Evolutionary conservation across 768 basidiomycete species (phyloP).

Genomic region (Termitomyces bulborhizus): DNA sequence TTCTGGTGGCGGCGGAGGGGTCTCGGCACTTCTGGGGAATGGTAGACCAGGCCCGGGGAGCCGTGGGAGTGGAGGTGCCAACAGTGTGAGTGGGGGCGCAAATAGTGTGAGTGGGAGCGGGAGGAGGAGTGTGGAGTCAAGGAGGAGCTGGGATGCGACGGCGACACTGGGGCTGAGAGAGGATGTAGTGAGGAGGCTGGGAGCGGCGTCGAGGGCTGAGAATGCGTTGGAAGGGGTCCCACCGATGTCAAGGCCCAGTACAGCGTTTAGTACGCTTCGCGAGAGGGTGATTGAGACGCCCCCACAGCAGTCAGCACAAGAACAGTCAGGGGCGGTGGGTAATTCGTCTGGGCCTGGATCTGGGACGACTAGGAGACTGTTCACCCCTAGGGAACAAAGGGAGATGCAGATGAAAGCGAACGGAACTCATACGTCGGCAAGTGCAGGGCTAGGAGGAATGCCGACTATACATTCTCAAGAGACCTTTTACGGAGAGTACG

Average conservation of each 20-base stretch:
- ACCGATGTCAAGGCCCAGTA: slow-evolving; percentile 27
- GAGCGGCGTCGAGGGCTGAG: slow-evolving; percentile 23
- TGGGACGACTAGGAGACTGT: slow-evolving; percentile 38
- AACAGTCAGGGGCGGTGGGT: not conserved
- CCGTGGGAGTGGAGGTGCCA: slow-evolving; percentile 32
- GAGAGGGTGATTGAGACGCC: slow-evolving; percentile 18
- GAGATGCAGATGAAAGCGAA: slow-evolving; percentile 27
- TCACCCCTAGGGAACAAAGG: slow-evolving; percentile 51
- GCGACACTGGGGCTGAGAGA: slow-evolving; percentile 34
- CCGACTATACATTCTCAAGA: slow-evolving; percentile 37
- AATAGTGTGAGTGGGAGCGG: slow-evolving; percentile 32
- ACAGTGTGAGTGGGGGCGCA: slow-evolving; percentile 10
- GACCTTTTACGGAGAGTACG: slow-evolving; percentile 30
- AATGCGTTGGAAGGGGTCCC: slow-evolving; percentile 20
- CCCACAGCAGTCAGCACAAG: slow-evolving; percentile 11
- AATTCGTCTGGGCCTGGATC: not conserved
- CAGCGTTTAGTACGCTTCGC: slow-evolving; percentile 21
- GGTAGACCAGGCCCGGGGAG: slow-evolving; percentile 16
- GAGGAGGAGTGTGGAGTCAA: slow-evolving; percentile 48
- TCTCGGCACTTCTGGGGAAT: slow-evolving; percentile 1
- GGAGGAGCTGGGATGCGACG: slow-evolving; percentile 42
- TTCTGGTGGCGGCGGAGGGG: not conserved
- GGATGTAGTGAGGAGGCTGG: slow-evolving; percentile 29
- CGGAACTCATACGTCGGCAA: not conserved
- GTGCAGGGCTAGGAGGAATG: slow-evolving; percentile 13